Evolutionary conservation across 768 basidiomycete genomes (phyloP).

Genomic region (Xanthoconium purpureum): DNA sequence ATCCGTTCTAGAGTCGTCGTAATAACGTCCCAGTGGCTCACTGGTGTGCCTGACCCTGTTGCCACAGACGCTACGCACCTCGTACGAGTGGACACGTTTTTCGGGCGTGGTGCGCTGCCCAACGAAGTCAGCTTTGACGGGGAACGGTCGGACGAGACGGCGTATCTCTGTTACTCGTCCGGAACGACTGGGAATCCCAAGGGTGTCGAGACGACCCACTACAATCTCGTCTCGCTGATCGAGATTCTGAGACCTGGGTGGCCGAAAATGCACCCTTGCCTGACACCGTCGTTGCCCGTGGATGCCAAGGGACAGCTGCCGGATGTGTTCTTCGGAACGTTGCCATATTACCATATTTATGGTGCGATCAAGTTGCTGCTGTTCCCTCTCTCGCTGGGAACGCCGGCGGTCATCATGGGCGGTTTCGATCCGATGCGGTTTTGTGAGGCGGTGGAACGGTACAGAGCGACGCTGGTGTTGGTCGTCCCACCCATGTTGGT

Average conservation of each 20-base stretch:
- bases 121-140: conserved; percentile 58
- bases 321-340: conserved; percentile 58
- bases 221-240: conserved; percentile 62
- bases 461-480: conserved; percentile 54
- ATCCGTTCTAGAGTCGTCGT: conserved; percentile 57
- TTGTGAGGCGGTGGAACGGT: conserved; percentile 61
- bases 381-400: conserved; percentile 50
- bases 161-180: conserved; percentile 59
- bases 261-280: conserved; percentile 34
- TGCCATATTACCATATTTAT: conserved; percentile 60
- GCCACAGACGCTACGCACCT: conserved; percentile 35
- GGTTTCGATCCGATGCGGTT: conserved; percentile 72
- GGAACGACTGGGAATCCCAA: conserved; percentile 83
- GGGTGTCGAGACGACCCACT: conserved; percentile 65
- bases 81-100: conserved; percentile 45
- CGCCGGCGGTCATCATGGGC: conserved; percentile 54
- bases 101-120: conserved; percentile 45
- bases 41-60: conserved; percentile 30
- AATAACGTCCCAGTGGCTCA: conserved; percentile 47
- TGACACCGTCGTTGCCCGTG: conserved; percentile 12
- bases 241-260: conserved; percentile 48
- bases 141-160: conserved; percentile 51
- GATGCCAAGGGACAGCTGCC: not conserved
- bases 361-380: conserved; percentile 62
- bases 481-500: conserved; percentile 87